Percentiles rank a stretch among this genome's conserved stretches.
phyloP scores from a whole-genome alignment of 352 stramenopile species.

The Nothophytophthora sp. region DNA sequence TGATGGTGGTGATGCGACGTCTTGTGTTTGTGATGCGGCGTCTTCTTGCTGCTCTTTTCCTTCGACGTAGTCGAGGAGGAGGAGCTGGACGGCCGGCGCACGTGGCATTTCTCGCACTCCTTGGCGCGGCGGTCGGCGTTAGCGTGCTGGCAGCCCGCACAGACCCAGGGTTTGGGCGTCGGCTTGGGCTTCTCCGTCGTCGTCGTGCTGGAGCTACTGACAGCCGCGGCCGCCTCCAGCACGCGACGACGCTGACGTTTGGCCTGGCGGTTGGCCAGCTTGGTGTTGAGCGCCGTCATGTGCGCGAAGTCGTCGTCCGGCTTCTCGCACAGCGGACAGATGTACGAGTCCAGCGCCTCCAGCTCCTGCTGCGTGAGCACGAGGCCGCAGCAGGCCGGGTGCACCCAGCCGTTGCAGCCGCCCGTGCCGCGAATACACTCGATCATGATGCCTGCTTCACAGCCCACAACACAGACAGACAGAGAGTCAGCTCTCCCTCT shows the following conservation, averaged over 20 bases:
- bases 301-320: constrained; percentile 65
- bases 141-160: constrained; percentile 39
- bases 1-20: neutral
- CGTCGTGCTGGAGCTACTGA: neutral
- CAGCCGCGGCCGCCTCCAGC: constrained; percentile 10
- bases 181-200: constrained; percentile 1
- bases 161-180: constrained; percentile 45
- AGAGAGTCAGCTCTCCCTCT: neutral
- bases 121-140: constrained; percentile 41
- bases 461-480: neutral
- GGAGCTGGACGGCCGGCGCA: constrained; percentile 14
- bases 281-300: constrained; percentile 76
- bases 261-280: constrained; percentile 65
- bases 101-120: constrained; percentile 48
- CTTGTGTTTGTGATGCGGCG: constrained; percentile 14
- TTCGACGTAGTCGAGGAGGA: constrained; percentile 16
- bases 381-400: constrained; percentile 87
- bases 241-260: constrained; percentile 49
- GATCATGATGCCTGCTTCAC: constrained; percentile 88
- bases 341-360: constrained; percentile 81
- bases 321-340: constrained; percentile 83
- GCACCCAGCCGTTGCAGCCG: constrained; percentile 92
- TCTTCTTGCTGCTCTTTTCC: constrained; percentile 23
- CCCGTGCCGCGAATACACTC: constrained; percentile 90
- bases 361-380: constrained; percentile 86